Base-by-base conservation (phyloP, 2,329 filamentous ascomycete genomes). In the Anthostomella pinea region DNA sequence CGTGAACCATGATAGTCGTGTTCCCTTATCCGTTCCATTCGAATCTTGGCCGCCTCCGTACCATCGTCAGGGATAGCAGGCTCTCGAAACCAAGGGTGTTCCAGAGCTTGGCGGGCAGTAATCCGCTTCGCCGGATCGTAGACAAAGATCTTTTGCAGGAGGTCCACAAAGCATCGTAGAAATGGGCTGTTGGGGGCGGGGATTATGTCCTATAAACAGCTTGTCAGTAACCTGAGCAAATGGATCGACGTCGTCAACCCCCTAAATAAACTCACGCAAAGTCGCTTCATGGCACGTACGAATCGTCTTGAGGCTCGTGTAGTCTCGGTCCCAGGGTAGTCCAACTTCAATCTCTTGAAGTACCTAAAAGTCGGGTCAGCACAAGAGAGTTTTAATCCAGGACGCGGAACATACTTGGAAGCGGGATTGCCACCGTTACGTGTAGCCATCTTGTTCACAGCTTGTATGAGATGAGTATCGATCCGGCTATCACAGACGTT, bases 251-350 rank as follows among this genome's bases (percentile, higher is more conserved):
- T n/a, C n/a, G n/a, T n/a, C n/a, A n/a, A n/a, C n/a, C n/a, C n/a
- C n/a, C n/a, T n/a, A 28, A 18, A 6, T 13, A 10, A 15, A 64
- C 76, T 47, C 65, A 85, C 81, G 42, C 75, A 68, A 18, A 85
- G 63, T 37, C 70, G 70, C 59, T 84, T 85, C 81, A 85, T 85
- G n/a, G 79, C 80, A 58, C 80, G 81, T 9, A 85, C 81, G 52
- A 84, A 85, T 51, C 79, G 68, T 43, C 73, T 69, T 1, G 80
- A 84, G 3, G 80, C 79, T 38, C 80, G 68, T 0, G 77, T 80
- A 1, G 81, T 85, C 9, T 84, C 80, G 2, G 65, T 49, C 3
- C 72, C 74, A 3, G 81, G 81, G 46, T 84, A 85, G 48, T 84
- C 81, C 14, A 85, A 68, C 55, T 73, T 78, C 22, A 74, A 64